A percentile compares a stretch with the other conserved stretches of the same genome.
These are phyloP conservation scores for Thalassiosira ordinaria DNA, from an alignment of 352 stramenopile genomes.

Conservation along the genomic window DNA sequence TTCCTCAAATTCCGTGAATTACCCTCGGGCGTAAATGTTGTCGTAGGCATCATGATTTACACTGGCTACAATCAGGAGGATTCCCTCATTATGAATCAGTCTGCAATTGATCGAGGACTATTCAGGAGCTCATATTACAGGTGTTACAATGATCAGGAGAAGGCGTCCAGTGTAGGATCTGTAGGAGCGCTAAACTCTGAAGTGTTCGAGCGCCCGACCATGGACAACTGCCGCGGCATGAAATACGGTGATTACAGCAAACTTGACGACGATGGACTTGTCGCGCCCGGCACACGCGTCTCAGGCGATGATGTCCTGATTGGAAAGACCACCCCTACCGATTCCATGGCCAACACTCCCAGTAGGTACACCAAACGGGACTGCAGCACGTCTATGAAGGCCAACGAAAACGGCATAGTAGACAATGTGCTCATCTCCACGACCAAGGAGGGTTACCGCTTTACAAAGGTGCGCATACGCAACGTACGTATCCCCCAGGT, in stretches of 20 bases:
- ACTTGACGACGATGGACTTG: slow-evolving; percentile 97
- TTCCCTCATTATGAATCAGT: slow-evolving; percentile 99
- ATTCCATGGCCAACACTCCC: slow-evolving; percentile 72
- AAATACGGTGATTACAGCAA: slow-evolving; percentile 98
- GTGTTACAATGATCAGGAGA: slow-evolving; percentile 96
- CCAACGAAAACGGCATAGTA: slow-evolving; percentile 98
- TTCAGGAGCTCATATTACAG: slow-evolving; percentile 99
- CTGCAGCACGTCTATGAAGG: slow-evolving; percentile 95
- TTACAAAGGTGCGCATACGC: slow-evolving; percentile 96
- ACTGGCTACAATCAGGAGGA: slow-evolving; percentile 99
- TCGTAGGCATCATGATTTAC: slow-evolving; percentile 94
- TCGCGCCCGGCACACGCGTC: slow-evolving; percentile 94
- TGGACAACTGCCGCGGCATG: slow-evolving; percentile 94
- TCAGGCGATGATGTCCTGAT: slow-evolving; percentile 99
- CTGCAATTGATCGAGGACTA: slow-evolving; percentile 98
- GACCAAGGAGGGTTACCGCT: slow-evolving; percentile 93
- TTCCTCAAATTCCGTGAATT: slow-evolving; percentile 98
- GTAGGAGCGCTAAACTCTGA: slow-evolving; percentile 84
- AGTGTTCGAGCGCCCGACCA: slow-evolving; percentile 95
- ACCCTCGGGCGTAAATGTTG: slow-evolving; percentile 98
- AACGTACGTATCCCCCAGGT: slow-evolving; percentile 99
- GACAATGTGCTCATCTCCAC: slow-evolving; percentile 99
- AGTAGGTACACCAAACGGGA: slow-evolving; percentile 96
- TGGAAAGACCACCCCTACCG: slow-evolving; percentile 95
- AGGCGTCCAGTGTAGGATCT: slow-evolving; percentile 76